Evolutionary conservation across 805 yeast genomes (phyloP).

Genomic region (Babjeviella inositovora): DNA sequence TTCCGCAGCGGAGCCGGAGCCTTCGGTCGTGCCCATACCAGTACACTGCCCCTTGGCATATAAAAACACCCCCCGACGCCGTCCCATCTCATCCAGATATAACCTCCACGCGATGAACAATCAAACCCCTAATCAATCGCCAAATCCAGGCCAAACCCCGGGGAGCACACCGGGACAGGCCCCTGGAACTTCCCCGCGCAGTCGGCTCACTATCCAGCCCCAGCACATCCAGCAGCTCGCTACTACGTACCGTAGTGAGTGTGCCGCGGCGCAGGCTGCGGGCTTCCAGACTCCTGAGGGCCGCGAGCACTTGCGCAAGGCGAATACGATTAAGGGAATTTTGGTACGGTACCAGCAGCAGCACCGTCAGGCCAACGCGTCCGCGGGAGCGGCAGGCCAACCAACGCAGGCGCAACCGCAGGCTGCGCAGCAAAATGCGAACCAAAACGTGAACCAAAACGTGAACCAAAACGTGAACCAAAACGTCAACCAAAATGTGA

Average conservation of each 20-base stretch:
- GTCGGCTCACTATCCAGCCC: too few species aligned
- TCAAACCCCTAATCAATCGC: too few species aligned
- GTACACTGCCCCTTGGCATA: too few species aligned
- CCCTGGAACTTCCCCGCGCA: too few species aligned
- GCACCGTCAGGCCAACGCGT: constrained; percentile 17
- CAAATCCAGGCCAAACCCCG: too few species aligned
- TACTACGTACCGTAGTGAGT: constrained; percentile 39
- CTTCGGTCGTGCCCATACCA: too few species aligned
- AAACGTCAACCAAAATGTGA: too few species aligned
- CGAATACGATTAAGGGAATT: constrained; percentile 46
- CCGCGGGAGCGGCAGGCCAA: constrained; percentile 9
- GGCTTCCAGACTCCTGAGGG: constrained; percentile 48
- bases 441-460: constrained; percentile 1
- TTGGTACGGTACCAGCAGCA: constrained; percentile 38
- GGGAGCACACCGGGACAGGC: too few species aligned
- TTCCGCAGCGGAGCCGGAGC: too few species aligned
- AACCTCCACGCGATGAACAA: too few species aligned
- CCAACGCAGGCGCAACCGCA: constrained; percentile 7
- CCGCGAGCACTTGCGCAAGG: constrained; percentile 42
- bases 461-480: constrained; percentile 2
- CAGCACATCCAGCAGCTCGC: constrained; percentile 42
- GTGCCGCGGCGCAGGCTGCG: constrained; percentile 44
- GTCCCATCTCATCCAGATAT: too few species aligned
- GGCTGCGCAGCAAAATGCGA: constrained; percentile 3
- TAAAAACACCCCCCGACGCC: too few species aligned